Evolutionary conservation across 2,329 filamentous ascomycete genomes (phyloP).

Genomic region (Penicillium sp.): DNA sequence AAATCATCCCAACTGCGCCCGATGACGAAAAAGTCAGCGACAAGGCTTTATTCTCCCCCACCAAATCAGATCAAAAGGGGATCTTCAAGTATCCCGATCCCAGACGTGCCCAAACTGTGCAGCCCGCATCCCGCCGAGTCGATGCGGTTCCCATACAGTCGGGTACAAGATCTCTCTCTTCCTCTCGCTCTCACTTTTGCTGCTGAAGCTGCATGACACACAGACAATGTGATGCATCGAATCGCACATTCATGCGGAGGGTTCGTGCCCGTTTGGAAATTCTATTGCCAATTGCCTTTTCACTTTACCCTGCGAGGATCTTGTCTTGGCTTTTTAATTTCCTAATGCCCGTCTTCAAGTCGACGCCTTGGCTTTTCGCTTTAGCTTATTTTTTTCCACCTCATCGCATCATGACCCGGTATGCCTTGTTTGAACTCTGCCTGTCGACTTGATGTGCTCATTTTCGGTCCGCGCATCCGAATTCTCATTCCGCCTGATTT

Average conservation of each 20-base stretch:
- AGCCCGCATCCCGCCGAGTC: not conserved
- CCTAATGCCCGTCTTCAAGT: not conserved
- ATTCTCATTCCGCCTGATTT: slow-evolving; percentile 5
- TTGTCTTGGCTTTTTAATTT: not conserved
- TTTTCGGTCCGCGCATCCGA: slow-evolving; percentile 3
- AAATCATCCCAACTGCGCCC: not conserved
- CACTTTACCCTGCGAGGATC: not conserved
- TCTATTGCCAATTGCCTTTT: not conserved
- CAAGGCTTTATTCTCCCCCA: not conserved
- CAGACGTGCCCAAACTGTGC: not conserved
- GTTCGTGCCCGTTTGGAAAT: slow-evolving; percentile 9
- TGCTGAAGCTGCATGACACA: slow-evolving; percentile 13
- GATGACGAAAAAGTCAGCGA: not conserved
- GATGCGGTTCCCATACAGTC: not conserved
- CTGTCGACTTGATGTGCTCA: slow-evolving; percentile 11
- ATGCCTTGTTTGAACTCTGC: slow-evolving; percentile 6
- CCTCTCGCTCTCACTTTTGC: not conserved
- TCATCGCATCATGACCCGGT: slow-evolving; percentile 17
- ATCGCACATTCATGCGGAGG: slow-evolving; percentile 2
- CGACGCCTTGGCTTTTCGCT: not conserved
- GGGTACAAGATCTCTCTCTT: not conserved
- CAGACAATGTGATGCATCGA: slow-evolving; percentile 19
- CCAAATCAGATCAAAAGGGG: not conserved
- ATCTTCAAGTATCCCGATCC: not conserved
- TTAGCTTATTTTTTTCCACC: not conserved